Evolutionary conservation across 371 early-diverging fungal species (phyloP), one percentile per base, ranked within the genome.

Genomic region (Apophysomyces trapeziformis): DNA sequence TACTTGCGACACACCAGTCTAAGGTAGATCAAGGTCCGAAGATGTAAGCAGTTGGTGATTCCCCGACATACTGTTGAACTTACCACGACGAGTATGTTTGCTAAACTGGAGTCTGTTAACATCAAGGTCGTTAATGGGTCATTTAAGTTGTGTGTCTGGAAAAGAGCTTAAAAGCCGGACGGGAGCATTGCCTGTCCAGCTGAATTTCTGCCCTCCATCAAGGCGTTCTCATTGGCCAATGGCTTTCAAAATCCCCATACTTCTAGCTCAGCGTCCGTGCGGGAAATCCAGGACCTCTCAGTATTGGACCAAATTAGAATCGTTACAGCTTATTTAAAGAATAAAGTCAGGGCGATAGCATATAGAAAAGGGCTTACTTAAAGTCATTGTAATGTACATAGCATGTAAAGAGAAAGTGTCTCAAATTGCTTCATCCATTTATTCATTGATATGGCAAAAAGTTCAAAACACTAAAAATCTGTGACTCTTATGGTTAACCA

Each of bases 21-120:
- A 66, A 9, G 58, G 65, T 35, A 36, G 37, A 35, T 56, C 54
- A 58, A 21, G n/a, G 14, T 50, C 54, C 54, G 54, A 50, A 50
- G 54, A 50, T 50, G 54, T 50, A 21, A 50, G 54, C 21, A 18
- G 54, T 7, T n/a, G 13, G 26, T 37, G 11, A 21, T 26, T 6
- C 63, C 32, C 45, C 37, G 16, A 47, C 26, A 37, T 21, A 38
- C 16, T 44, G 16, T 4, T 12, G 21, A 60, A 56, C 69, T 73
- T 77, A 82, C 83, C 79, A 82, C 83, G 66, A 73, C 71, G 65
- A 77, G 72, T 68, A 82, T 82, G 64, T 82, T 82, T 43, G 83
- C 78, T 68, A 82, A 76, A 70, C 79, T 82, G 38, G 83, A 75
- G 69, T 82, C 79, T 59, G 78, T 70, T 44, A 82, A 73, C 83